These are phyloP conservation scores for Scutellaria baicalensis DNA, from an alignment of 257 asterid species.

Conservation along the genomic window DNA sequence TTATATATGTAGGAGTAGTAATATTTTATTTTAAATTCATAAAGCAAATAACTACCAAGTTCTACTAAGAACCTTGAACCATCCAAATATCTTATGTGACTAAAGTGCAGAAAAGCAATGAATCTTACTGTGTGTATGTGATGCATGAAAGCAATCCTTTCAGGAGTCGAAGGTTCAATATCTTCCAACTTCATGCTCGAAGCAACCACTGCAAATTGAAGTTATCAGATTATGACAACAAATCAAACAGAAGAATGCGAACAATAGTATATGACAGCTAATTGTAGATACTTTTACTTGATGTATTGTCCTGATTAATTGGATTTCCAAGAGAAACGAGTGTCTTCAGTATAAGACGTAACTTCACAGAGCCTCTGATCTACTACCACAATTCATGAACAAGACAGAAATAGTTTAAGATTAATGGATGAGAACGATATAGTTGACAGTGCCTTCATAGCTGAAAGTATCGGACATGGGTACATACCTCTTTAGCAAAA, in stretches of 20 bases:
- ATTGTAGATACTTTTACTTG: constrained; percentile 45
- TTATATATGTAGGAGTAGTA: too few relatives aligned
- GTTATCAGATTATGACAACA: constrained; percentile 1
- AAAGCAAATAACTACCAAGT: not conserved
- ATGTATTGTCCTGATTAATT: constrained; percentile 86
- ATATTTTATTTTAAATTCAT: too few relatives aligned
- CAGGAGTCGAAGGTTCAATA: constrained; percentile 87
- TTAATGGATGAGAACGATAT: constrained; percentile 14
- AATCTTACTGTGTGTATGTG: constrained; percentile 77
- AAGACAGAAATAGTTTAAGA: too few relatives aligned
- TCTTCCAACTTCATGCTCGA: constrained; percentile 86
- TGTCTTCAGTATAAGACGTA: constrained; percentile 92
- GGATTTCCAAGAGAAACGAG: constrained; percentile 92
- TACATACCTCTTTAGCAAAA: too few relatives aligned
- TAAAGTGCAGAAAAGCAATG: not conserved
- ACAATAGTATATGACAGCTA: not conserved
- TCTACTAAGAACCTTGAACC: not conserved
- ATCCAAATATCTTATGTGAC: not conserved
- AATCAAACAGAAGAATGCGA: constrained; percentile 6
- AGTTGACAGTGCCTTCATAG: constrained; percentile 9
- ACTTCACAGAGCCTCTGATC: constrained; percentile 69
- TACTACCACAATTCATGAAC: constrained; percentile 32
- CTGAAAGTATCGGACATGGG: too few relatives aligned
- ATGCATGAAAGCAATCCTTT: constrained; percentile 92
- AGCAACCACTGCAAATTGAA: constrained; percentile 61